These are phyloP conservation scores for Xylaria nigripes DNA, from an alignment of 495 filamentous ascomycete species.

Conservation along the genomic window DNA sequence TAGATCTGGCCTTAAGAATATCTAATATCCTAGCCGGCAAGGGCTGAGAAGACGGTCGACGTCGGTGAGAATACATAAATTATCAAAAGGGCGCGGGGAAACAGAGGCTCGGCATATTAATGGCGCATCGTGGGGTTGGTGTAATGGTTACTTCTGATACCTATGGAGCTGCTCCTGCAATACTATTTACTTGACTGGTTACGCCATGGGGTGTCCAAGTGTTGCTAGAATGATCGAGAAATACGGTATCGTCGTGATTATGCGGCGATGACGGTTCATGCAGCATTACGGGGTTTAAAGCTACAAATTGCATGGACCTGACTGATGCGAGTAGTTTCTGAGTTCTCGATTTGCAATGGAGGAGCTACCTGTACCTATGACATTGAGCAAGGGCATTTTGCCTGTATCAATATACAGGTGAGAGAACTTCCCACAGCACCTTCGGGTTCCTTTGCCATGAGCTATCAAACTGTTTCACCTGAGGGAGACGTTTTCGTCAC, in stretches of 20 bases:
- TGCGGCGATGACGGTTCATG: too few species aligned
- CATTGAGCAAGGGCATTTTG: too few species aligned
- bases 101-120: neutral
- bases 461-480: neutral
- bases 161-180: neutral
- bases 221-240: neutral
- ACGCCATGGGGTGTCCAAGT: too few species aligned
- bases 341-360: too few species aligned
- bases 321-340: neutral
- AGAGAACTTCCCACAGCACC: too few species aligned
- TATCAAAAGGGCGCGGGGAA: neutral
- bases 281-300: too few species aligned
- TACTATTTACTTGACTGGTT: neutral
- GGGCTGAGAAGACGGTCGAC: slow-evolving; percentile 2
- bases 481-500: neutral
- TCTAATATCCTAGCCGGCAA: slow-evolving; percentile 58
- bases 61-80: neutral
- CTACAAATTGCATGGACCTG: slow-evolving; percentile 10
- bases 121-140: neutral
- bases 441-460: too few species aligned
- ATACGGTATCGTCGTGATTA: too few species aligned
- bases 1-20: slow-evolving; percentile 77
- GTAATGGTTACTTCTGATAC: neutral
- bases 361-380: too few species aligned
- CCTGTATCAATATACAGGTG: too few species aligned